Evolutionary conservation across 2,329 filamentous ascomycete species (phyloP).

Genomic region (Xylariomycetidae sp.): DNA sequence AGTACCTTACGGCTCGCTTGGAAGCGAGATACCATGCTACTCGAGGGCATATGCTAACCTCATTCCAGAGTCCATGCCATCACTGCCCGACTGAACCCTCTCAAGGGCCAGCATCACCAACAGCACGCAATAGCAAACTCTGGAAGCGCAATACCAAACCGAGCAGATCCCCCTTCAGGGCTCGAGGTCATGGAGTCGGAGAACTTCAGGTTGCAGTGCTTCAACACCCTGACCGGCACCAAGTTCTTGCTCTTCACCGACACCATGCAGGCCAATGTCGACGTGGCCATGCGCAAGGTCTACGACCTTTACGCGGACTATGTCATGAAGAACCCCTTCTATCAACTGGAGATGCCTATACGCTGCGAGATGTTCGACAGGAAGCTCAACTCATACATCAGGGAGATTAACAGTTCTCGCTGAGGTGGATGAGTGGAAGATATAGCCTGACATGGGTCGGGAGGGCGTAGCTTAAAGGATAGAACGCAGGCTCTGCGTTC

Average conservation of each 20-base stretch:
- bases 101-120: slow-evolving; percentile 34
- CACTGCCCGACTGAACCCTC: slow-evolving; percentile 55
- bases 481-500: no score
- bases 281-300: slow-evolving; percentile 73
- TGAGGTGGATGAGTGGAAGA: slow-evolving; percentile 29
- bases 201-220: slow-evolving; percentile 93
- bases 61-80: slow-evolving; percentile 59
- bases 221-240: slow-evolving; percentile 86
- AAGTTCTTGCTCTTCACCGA: slow-evolving; percentile 97
- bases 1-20: slow-evolving; percentile 9
- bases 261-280: slow-evolving; percentile 77
- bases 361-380: slow-evolving; percentile 93
- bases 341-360: slow-evolving; percentile 95
- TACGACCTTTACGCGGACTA: slow-evolving; percentile 96
- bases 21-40: no score
- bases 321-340: slow-evolving; percentile 99
- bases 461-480: slow-evolving; percentile 1
- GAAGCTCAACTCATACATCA: slow-evolving; percentile 73
- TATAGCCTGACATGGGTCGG: not conserved
- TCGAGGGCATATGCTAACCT: slow-evolving; percentile 10
- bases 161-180: slow-evolving; percentile 65
- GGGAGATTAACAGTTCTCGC: slow-evolving; percentile 58
- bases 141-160: slow-evolving; percentile 30
- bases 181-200: slow-evolving; percentile 91
- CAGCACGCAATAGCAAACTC: slow-evolving; percentile 22